Base-by-base conservation (phyloP, 208 protist species). In the Crithidia mellificae region DNA sequence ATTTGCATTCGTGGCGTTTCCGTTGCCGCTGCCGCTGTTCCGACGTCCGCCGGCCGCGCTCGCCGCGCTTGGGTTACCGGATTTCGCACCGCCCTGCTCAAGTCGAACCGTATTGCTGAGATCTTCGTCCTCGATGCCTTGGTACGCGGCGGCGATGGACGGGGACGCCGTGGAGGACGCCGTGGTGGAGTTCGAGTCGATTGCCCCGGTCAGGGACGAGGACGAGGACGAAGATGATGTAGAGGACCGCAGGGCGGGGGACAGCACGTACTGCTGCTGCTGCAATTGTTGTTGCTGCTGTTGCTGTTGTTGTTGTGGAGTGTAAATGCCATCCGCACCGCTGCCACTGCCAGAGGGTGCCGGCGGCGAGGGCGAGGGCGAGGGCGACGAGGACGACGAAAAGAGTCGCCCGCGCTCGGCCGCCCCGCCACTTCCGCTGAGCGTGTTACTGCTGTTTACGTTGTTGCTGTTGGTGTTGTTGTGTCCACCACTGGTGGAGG, bases 291-390 rank as follows among this genome's bases (percentile, higher is more conserved):
- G 34, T 38, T 5, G 3, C 11, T 65, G 34, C 20, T 9, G 59
- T 61, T 9, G 55, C 56, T 29, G 34, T 38, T 38, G 34, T 38
- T 38, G 34, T 38, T 5, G 34, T 11, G 52, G 29, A 1, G 38
- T 9, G 15, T 46, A 20, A 15, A 20, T 11, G 8, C 54, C 46
- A 29, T 44, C 64, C 7, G 11, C 29, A 27, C 39, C 12, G 41
- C 15, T 41, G 29, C 29, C 34, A 30, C 29, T n/a, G 22, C n/a
- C 11, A 7, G 57, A 11, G 1, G 44, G 57, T 1, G 30, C 15
- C 4, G 41, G 17, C 8, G 64, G 54, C 1, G 72, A 72, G 20
- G 72, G 46, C 11, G 57, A 50, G 5, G 61, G n/a, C 3, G 71
- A 63, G 9, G 51, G 49, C 5, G 30, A 56, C 1, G 71, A 63